These are phyloP conservation scores for Biancaea sappan DNA, from an alignment of 306 rosid species.

Conservation along the genomic window DNA sequence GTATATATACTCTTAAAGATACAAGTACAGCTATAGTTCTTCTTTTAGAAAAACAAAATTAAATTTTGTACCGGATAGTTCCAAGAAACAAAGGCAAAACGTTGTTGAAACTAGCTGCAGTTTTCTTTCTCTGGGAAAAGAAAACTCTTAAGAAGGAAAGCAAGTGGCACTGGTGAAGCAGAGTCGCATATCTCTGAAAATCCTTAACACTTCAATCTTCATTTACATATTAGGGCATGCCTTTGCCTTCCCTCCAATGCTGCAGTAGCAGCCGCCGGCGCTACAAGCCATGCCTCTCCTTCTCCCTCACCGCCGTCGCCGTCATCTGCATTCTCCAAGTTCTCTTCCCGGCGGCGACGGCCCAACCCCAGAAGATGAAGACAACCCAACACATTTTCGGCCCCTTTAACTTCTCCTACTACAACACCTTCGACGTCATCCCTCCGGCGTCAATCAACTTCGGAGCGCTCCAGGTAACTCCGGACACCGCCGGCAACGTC, in stretches of 20 bases:
- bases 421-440: slow-evolving; percentile 17
- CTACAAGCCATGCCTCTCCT: not conserved
- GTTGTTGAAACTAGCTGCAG: not conserved
- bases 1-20: no score
- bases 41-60: not conserved
- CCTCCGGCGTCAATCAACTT: slow-evolving; percentile 43
- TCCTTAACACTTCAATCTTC: not conserved
- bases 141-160: not conserved
- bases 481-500: slow-evolving; percentile 54
- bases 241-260: slow-evolving; percentile 11
- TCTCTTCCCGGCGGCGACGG: slow-evolving; percentile 29
- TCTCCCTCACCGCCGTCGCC: not conserved
- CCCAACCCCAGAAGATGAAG: slow-evolving; percentile 26
- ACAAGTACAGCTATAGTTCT: no score
- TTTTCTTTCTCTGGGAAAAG: not conserved
- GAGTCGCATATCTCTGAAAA: no score
- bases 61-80: no score
- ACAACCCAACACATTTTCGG: slow-evolving; percentile 22
- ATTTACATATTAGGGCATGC: not conserved
- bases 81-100: not conserved
- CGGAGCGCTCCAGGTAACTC: slow-evolving; percentile 63
- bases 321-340: slow-evolving; percentile 16
- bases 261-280: not conserved
- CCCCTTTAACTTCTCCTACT: slow-evolving; percentile 43
- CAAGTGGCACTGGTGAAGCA: not conserved